Conservation (phyloP, 495 filamentous ascomycete genomes). For the Penicillium diatomitis region DNA sequence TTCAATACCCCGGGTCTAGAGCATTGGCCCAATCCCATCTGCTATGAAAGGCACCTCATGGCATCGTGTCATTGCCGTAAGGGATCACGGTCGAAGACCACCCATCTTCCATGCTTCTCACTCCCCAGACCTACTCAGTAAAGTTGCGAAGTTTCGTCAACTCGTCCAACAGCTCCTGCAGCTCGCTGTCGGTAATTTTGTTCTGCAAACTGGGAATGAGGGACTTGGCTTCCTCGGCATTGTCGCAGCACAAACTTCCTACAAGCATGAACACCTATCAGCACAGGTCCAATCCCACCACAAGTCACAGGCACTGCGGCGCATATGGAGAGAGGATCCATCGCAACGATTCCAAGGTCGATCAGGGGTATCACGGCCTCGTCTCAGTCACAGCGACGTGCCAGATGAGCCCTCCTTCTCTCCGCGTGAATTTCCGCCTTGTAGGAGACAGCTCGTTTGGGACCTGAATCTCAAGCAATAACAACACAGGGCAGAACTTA, state of each 20-base stretch:
- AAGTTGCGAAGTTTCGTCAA: conserved; percentile 67
- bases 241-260: conserved; percentile 89
- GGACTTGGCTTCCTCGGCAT: conserved; percentile 89
- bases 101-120: background rate
- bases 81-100: background rate
- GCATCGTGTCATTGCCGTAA: background rate
- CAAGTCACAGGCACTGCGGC: too few relatives aligned
- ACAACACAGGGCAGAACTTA: conserved; percentile 31
- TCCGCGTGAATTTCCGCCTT: too few relatives aligned
- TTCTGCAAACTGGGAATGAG: conserved; percentile 81
- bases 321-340: background rate
- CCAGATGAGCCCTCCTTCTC: too few relatives aligned
- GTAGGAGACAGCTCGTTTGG: background rate
- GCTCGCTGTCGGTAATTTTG: conserved; percentile 79
- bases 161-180: conserved; percentile 83
- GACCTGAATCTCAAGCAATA: background rate
- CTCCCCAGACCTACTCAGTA: conserved; percentile 27
- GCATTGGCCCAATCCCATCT: too few relatives aligned
- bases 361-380: background rate
- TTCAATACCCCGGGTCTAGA: too few relatives aligned
- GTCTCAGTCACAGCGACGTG: too few relatives aligned
- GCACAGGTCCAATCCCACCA: background rate
- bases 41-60: too few relatives aligned
- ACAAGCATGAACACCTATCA: conserved; percentile 2
- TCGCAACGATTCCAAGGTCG: background rate